Evolutionary conservation across 768 basidiomycete genomes (phyloP), one percentile per base, ranked within the genome.

Genomic region (Agaricus subrufescens): DNA sequence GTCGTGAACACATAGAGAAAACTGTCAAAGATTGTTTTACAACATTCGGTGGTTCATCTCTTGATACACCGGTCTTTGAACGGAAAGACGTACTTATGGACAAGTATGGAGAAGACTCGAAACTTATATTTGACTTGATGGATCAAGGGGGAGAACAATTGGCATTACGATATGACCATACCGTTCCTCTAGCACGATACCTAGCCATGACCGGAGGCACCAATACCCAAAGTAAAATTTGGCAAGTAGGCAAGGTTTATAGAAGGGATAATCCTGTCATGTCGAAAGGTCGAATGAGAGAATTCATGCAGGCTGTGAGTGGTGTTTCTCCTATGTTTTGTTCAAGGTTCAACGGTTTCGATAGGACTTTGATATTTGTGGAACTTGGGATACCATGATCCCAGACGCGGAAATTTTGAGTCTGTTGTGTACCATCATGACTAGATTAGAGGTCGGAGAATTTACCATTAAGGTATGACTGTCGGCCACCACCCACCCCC

Each of bases 181-280:
- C 96, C 25, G 96, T 98, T 26, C 97, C 97, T 4, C 86, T 99
- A 43, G 97, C 96, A 23, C 78, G 97, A 31, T 95, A 93, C 70
- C 76, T 99, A 15, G 96, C 97, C 27, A 98, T 99, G 94, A 85
- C 85, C 57, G 89, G 92, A n/a, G 85, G 84, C n/a, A 86, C 78
- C 60, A 81, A 70, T 62, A 74, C 80, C 5, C 85, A 86, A 62
- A 75, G 85, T 59, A 98, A 98, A 73, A 69, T 98, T 12, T 99
- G 94, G 87, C 97, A 98, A 70, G 86, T 99, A 50, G 95, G 94
- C n/a, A 99, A 98, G 73, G 97, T 99, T 19, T 99, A 98, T 71
- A 78, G 97, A 59, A 76, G 97, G 66, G 97, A 99, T 71, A 93
- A 87, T 61, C 97, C 97, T 0, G 95, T 95, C 55, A 94, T 98